phyloP scores from a whole-genome alignment of 202 grass and related monocot species.

The Tripidium arundinaceum region DNA sequence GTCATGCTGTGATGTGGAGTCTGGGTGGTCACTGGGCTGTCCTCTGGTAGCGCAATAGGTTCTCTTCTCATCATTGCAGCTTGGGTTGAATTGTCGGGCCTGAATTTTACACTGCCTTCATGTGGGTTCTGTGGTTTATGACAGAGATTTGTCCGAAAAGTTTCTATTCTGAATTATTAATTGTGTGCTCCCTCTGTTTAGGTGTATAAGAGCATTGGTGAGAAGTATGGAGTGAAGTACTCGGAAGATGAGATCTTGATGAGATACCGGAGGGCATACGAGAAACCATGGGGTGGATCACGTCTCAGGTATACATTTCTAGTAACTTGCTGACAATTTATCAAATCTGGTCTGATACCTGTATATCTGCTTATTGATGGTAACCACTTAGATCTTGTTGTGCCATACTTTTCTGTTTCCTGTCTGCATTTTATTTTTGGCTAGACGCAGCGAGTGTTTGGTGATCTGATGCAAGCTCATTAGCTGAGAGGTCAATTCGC shows the following conservation, averaged over 20 bases:
- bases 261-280: constrained; percentile 70
- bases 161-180: neutral
- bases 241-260: constrained; percentile 72
- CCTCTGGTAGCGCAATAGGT: neutral
- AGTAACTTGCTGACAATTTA: neutral
- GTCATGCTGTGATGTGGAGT: neutral
- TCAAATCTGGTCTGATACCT: neutral
- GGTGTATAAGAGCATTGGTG: constrained; percentile 82
- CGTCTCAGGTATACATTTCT: constrained; percentile 50
- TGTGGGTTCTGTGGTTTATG: neutral
- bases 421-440: neutral
- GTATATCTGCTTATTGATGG: neutral
- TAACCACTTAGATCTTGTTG: neutral
- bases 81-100: neutral
- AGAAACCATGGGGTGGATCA: constrained; percentile 78
- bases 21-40: neutral
- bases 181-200: constrained; percentile 21
- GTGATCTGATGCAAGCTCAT: neutral
- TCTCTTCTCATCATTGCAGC: neutral
- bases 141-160: neutral
- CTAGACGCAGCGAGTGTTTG: neutral
- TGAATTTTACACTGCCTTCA: neutral
- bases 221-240: constrained; percentile 80
- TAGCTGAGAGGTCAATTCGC: neutral
- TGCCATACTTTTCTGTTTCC: neutral